Base-by-base conservation (phyloP, 805 yeast genomes). In the Lipomyces yamanashiensis region DNA sequence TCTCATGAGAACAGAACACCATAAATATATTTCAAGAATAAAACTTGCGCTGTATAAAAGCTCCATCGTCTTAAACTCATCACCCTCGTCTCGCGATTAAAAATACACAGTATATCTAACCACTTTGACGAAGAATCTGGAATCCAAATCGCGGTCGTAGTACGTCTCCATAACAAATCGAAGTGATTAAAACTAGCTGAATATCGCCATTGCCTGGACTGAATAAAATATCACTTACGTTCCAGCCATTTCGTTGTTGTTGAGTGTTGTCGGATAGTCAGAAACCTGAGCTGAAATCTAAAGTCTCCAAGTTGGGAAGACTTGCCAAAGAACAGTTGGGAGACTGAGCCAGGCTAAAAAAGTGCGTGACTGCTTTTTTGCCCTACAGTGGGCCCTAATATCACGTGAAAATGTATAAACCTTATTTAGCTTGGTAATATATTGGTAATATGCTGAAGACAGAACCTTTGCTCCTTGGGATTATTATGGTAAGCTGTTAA, bases 11-110 rank as follows among this genome's bases (percentile, higher is more conserved):
- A 28, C 21, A 19, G 41, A 28, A n/a, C 43, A 40, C 49, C 63
- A n/a, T n/a, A n/a, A n/a, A 50, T 61, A 34, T 33, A 52, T 66
- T 67, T 67, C 15, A 66, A 58, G 69, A 53, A 45, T 59, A 66
- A 66, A 63, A 58, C 45, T 28, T 10, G 51, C 47, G 23, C 15
- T 43, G 33, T 15, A 28, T 28, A 40, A 45, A 44, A 51, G 44
- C 44, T 37, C 45, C 58, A 17, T n/a, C 12, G 47, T 43, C 63
- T 63, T 55, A 41, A 55, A 47, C 67, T 60, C 67, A 63, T 33
- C 40, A 63, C 63, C 67, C 49, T 50, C 60, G 28, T 39, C 34
- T 3, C 15, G 48, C 48, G 23, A 19, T 23, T 39, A 15, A 41
- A 41, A 23, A 13, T 28, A 23, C 28, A 28, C 5, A 28, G 28